phyloP scores from a whole-genome alignment of 2,329 filamentous ascomycete species.

The Penicillium sp. region DNA sequence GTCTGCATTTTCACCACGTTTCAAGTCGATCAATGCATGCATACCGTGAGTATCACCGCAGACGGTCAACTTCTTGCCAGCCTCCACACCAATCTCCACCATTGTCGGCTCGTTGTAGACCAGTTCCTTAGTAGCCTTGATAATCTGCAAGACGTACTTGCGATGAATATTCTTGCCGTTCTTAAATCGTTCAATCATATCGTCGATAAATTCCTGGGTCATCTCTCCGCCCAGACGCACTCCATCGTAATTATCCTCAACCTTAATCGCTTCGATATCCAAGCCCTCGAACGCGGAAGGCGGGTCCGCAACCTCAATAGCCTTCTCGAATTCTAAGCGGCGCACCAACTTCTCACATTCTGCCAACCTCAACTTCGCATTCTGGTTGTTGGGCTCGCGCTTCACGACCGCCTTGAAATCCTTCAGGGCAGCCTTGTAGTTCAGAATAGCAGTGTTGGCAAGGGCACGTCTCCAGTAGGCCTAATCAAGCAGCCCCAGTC shows the following conservation, averaged over 20 bases:
- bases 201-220: slow-evolving; percentile 95
- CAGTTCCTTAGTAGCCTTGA: slow-evolving; percentile 84
- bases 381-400: slow-evolving; percentile 83
- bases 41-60: slow-evolving; percentile 95
- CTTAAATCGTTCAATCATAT: slow-evolving; percentile 97
- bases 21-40: not conserved
- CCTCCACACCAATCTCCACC: slow-evolving; percentile 84
- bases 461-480: slow-evolving; percentile 93
- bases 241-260: slow-evolving; percentile 86
- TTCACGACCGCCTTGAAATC: slow-evolving; percentile 91
- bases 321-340: slow-evolving; percentile 87
- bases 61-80: slow-evolving; percentile 80
- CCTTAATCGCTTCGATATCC: slow-evolving; percentile 79
- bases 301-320: slow-evolving; percentile 90
- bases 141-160: slow-evolving; percentile 97
- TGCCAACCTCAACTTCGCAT: slow-evolving; percentile 84
- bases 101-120: slow-evolving; percentile 93
- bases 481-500: slow-evolving; percentile 45
- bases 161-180: slow-evolving; percentile 89
- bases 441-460: slow-evolving; percentile 86
- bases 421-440: slow-evolving; percentile 80
- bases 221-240: slow-evolving; percentile 74
- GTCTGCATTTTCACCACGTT: not conserved
- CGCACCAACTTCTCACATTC: slow-evolving; percentile 96
- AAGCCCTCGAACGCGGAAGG: slow-evolving; percentile 89